A percentile compares a stretch with the other conserved stretches of the same genome.
These are phyloP conservation scores for Boletus huronensis DNA, from an alignment of 768 basidiomycete species.

Conservation along the genomic window DNA sequence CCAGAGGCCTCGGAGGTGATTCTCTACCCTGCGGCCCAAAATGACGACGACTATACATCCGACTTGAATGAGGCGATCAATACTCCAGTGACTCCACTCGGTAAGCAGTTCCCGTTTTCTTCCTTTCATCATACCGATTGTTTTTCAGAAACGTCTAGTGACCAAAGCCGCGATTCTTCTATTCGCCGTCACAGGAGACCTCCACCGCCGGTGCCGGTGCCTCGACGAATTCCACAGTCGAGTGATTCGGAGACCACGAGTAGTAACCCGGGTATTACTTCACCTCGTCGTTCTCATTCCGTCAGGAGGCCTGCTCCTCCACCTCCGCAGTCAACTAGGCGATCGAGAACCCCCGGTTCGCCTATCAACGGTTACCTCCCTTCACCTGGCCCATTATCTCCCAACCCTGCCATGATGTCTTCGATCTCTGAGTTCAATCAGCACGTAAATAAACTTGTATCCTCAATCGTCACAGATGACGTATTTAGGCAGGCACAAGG, in stretches of 20 bases:
- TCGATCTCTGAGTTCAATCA: background rate
- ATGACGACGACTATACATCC: background rate
- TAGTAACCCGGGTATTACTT: background rate
- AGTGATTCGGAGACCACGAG: background rate
- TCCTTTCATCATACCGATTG: background rate
- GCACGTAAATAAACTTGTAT: background rate
- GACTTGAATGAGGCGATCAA: background rate
- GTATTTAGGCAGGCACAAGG: background rate
- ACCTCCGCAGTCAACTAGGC: background rate
- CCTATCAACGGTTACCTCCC: background rate
- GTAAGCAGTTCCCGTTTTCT: background rate
- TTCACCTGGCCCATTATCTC: background rate
- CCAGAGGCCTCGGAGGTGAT: background rate
- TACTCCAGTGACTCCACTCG: background rate
- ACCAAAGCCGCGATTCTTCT: background rate
- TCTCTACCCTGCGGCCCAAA: background rate
- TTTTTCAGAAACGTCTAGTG: background rate
- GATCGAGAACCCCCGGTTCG: background rate
- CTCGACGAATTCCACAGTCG: background rate
- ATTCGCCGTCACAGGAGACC: background rate
- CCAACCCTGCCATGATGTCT: background rate
- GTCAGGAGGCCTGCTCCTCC: constrained; percentile 7
- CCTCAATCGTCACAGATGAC: background rate
- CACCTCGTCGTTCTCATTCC: background rate
- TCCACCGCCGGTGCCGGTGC: background rate